Evolutionary conservation across 1,139 yeast genomes (phyloP), one percentile per base, ranked within the genome.

Genomic region (Taphrina communis): DNA sequence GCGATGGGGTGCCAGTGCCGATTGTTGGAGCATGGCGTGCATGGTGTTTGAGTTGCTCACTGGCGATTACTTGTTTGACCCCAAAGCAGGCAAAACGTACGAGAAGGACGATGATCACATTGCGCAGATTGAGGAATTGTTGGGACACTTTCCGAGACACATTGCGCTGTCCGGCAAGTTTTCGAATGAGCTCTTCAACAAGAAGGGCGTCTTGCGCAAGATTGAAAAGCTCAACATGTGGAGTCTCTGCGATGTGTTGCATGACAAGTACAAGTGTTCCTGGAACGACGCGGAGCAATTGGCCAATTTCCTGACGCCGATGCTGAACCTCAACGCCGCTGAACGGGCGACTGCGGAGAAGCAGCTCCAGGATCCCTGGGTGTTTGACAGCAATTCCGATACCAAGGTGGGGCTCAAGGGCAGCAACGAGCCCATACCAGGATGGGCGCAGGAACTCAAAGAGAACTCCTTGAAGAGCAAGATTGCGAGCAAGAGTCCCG

Each of bases 1-100:
- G 19, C 77, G 82, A 21, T 90, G 96, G 96, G 96, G 97, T 12
- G 89, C 92, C 56, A 85, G 89, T 63, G 86, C 92, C 0, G 97
- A 90, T 76, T 81, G 89, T 60, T 90, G 97, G 97, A 87, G 93
- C 50, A 80, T 87, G 76, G 96, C 93, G 0, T 90, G 97, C 79
- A 82, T 91, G 74, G 80, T 88, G 14, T 90, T 90, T 77, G 97
- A 90, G 78, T 81, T 90, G 52, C 79, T 90, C 66, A 90, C 97
- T 2, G 96, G 96, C 4, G 96, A 91, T 77, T 90, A 88, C 75
- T 78, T 90, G 66, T 91, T 90, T 78, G 95, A 90, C 76, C 96
- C 97, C 11, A 88, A 86, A 69, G 84, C 83, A 68, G 91, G 92
- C 8, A 61, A 58, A 44, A 74, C 79, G 55, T 90, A 88, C 75